These are phyloP conservation scores for Mucor circinelloides DNA, from an alignment of 371 early-diverging fungal genomes.

Conservation along the genomic window DNA sequence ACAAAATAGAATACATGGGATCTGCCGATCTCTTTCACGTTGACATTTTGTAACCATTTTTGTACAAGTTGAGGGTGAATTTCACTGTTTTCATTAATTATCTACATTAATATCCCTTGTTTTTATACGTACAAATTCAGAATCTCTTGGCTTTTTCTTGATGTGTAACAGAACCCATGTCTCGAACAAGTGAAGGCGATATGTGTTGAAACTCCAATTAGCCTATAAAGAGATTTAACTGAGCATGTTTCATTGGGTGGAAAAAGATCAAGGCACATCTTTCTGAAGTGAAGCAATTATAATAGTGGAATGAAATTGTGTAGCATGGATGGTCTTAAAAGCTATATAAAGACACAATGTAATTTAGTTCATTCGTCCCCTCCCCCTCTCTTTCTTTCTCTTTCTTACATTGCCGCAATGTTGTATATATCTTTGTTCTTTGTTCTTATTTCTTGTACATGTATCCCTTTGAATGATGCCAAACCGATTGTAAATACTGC, in stretches of 20 bases:
- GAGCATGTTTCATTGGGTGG: neutral
- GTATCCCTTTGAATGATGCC: neutral
- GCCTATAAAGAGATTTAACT: neutral
- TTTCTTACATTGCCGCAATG: neutral
- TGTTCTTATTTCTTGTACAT: neutral
- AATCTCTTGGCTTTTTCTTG: neutral
- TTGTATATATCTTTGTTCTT: neutral
- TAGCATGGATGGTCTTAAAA: neutral
- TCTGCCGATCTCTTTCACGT: neutral
- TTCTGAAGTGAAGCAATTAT: neutral
- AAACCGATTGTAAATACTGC: conserved; percentile 3
- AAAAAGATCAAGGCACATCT: neutral
- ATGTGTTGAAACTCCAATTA: neutral
- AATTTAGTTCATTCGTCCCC: neutral
- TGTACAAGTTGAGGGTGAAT: neutral
- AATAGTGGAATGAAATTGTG: neutral
- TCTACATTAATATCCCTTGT: neutral
- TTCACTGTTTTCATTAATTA: neutral
- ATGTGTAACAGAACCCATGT: conserved; percentile 3
- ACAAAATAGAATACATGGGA: neutral
- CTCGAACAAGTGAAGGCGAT: neutral
- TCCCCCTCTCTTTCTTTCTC: neutral
- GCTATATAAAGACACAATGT: neutral
- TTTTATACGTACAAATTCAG: neutral
- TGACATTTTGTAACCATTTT: conserved; percentile 1